These are phyloP conservation scores for Exophiala dermatitidis DNA, from an alignment of 2,329 filamentous ascomycete genomes.

Conservation along the genomic window DNA sequence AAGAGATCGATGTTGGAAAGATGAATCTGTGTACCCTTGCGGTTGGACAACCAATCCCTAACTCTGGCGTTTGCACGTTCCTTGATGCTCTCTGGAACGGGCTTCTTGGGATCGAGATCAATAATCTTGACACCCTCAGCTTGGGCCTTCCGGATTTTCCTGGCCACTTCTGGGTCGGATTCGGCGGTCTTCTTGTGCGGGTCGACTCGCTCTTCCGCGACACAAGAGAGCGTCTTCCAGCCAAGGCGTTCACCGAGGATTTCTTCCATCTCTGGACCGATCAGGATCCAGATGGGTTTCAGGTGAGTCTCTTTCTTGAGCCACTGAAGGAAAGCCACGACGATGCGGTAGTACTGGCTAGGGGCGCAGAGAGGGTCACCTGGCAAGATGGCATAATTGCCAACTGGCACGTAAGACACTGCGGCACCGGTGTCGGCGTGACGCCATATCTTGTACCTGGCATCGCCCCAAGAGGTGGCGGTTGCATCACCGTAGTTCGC, in stretches of 20 bases:
- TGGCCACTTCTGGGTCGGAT: slow-evolving; percentile 59
- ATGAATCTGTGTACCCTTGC: slow-evolving; percentile 82
- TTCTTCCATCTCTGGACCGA: slow-evolving; percentile 69
- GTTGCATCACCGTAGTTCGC: slow-evolving; percentile 93
- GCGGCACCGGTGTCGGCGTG: slow-evolving; percentile 73
- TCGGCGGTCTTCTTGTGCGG: slow-evolving; percentile 59
- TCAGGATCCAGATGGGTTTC: slow-evolving; percentile 82
- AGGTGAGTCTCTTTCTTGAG: slow-evolving; percentile 63
- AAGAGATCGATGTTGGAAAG: slow-evolving; percentile 84
- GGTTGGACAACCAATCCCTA: slow-evolving; percentile 67
- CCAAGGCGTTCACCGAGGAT: slow-evolving; percentile 71
- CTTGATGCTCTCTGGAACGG: slow-evolving; percentile 59
- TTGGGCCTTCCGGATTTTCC: slow-evolving; percentile 74
- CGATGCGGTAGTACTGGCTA: slow-evolving; percentile 66
- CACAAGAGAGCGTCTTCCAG: slow-evolving; percentile 83
- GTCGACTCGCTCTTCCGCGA: slow-evolving; percentile 80
- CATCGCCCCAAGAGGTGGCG: slow-evolving; percentile 89
- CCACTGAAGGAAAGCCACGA: slow-evolving; percentile 66
- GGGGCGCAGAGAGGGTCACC: slow-evolving; percentile 80
- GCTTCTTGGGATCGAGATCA: slow-evolving; percentile 59
- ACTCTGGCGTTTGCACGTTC: slow-evolving; percentile 65
- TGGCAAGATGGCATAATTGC: slow-evolving; percentile 73
- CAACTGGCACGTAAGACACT: slow-evolving; percentile 70
- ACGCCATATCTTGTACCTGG: slow-evolving; percentile 80
- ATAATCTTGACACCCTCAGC: slow-evolving; percentile 75